Percentiles rank a stretch among this genome's conserved stretches.
phyloP scores from a whole-genome alignment of 371 early-diverging fungal species.

The Gilbertella persicaria region DNA sequence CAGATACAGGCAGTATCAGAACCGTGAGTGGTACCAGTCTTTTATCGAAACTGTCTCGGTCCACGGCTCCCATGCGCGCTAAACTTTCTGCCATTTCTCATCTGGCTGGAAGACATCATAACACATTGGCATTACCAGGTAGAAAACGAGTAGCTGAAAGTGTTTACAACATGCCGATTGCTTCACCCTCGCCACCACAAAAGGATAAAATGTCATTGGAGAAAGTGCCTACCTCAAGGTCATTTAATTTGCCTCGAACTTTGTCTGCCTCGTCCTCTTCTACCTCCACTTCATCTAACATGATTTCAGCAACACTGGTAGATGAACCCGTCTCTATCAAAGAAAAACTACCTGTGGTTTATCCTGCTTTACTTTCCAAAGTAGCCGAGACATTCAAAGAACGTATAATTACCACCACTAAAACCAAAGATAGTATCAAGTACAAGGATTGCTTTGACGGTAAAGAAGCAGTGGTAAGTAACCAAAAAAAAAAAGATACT shows the following conservation, averaged over 20 bases:
- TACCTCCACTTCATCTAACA: constrained; percentile 15
- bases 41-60: constrained; percentile 30
- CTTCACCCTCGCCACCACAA: constrained; percentile 5
- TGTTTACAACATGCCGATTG: constrained; percentile 40
- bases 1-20: constrained; percentile 19
- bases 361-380: constrained; percentile 82
- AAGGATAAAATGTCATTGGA: constrained; percentile 4
- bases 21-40: constrained; percentile 26
- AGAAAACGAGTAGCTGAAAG: constrained; percentile 44
- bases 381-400: constrained; percentile 76
- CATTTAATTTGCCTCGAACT: constrained; percentile 6
- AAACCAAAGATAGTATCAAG: constrained; percentile 77
- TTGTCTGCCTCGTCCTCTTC: constrained; percentile 22
- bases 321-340: constrained; percentile 4
- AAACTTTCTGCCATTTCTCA: constrained; percentile 26
- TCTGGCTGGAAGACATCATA: constrained; percentile 15
- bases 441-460: constrained; percentile 84
- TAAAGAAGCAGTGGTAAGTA: constrained; percentile 78
- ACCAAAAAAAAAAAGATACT: not conserved
- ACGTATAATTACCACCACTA: constrained; percentile 48
- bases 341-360: constrained; percentile 50
- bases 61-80: constrained; percentile 37
- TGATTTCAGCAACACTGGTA: constrained; percentile 9
- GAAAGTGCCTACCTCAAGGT: constrained; percentile 1
- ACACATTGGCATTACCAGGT: constrained; percentile 30